phyloP scores from a whole-genome alignment of 495 filamentous ascomycete species.

The Pyronema domesticum region DNA sequence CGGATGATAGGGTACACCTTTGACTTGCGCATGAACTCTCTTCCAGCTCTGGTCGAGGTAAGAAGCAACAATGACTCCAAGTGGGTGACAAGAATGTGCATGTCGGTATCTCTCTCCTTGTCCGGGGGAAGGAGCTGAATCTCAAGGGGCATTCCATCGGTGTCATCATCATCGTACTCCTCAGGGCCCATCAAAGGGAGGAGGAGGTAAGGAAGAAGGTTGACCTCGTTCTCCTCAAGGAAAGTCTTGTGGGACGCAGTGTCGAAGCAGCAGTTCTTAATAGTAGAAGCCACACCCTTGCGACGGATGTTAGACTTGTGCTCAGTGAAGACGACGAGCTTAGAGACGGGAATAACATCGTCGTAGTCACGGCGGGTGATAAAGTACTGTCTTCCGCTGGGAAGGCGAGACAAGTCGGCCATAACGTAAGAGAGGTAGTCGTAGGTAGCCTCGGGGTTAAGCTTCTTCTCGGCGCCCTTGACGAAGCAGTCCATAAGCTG shows the following conservation, averaged over 20 bases:
- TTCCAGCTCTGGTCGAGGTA: slow-evolving; percentile 57
- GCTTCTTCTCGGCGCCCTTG: slow-evolving; percentile 58
- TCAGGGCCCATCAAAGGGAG: slow-evolving; percentile 45
- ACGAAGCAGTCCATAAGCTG: slow-evolving; percentile 93
- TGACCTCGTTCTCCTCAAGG: slow-evolving; percentile 47
- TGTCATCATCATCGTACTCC: slow-evolving; percentile 55
- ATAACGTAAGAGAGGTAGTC: slow-evolving; percentile 90
- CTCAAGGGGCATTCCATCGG: slow-evolving; percentile 61
- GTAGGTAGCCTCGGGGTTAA: slow-evolving; percentile 74
- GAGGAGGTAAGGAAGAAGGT: slow-evolving; percentile 73
- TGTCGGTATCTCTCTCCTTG: slow-evolving; percentile 63
- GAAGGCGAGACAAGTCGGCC: slow-evolving; percentile 71
- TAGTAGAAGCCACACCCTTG: slow-evolving; percentile 76
- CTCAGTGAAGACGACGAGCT: slow-evolving; percentile 82
- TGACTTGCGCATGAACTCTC: slow-evolving; percentile 51
- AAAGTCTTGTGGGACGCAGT: slow-evolving; percentile 51
- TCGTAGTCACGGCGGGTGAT: slow-evolving; percentile 56
- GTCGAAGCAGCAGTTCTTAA: slow-evolving; percentile 49
- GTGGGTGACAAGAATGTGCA: slow-evolving; percentile 60
- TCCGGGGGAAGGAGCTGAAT: slow-evolving; percentile 75
- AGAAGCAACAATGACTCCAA: slow-evolving; percentile 72
- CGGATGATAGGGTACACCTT: slow-evolving; percentile 79
- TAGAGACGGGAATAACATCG: slow-evolving; percentile 60
- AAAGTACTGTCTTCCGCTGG: slow-evolving; percentile 60
- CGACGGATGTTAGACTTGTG: slow-evolving; percentile 60